These are phyloP conservation scores for Talaromyces sp. DNA, from an alignment of 2,329 filamentous ascomycete genomes.

Conservation along the genomic window DNA sequence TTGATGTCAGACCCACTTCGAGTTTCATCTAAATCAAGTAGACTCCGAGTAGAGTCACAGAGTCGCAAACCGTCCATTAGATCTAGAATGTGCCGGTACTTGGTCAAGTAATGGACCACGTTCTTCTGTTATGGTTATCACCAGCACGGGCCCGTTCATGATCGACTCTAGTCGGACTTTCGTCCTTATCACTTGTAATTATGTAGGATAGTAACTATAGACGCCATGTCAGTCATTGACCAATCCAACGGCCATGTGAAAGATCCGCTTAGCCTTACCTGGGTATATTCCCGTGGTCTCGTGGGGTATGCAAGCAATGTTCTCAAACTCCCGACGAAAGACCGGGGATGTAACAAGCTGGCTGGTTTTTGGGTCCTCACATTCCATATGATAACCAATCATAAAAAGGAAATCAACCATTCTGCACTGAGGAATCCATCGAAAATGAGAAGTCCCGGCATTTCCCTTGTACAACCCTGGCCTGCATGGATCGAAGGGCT, in stretches of 20 bases:
- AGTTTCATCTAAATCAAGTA: not conserved
- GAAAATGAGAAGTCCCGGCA: not conserved
- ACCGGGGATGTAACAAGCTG: not conserved
- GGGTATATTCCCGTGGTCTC: not conserved
- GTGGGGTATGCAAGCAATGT: not conserved
- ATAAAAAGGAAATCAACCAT: not conserved
- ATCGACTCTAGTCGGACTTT: not conserved
- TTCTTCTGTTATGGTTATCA: not conserved
- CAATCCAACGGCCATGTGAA: not conserved
- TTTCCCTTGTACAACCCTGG: not conserved
- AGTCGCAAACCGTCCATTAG: not conserved
- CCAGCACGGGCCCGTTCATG: not conserved
- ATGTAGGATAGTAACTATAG: not conserved
- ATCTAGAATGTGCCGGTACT: not conserved
- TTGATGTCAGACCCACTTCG: not conserved
- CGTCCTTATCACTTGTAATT: not conserved
- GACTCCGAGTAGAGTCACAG: not conserved
- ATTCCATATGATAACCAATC: not conserved
- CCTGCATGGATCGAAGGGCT: not conserved
- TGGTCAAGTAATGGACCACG: not conserved
- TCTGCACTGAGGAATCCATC: not conserved
- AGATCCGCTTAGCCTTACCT: slow-evolving; percentile 6
- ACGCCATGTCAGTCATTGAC: not conserved
- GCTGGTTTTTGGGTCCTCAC: not conserved
- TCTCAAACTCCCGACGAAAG: not conserved